Percentiles rank a stretch among this genome's conserved stretches.
Conservation (phyloP, 495 filamentous ascomycete species). For the Penicillium paxilli region DNA sequence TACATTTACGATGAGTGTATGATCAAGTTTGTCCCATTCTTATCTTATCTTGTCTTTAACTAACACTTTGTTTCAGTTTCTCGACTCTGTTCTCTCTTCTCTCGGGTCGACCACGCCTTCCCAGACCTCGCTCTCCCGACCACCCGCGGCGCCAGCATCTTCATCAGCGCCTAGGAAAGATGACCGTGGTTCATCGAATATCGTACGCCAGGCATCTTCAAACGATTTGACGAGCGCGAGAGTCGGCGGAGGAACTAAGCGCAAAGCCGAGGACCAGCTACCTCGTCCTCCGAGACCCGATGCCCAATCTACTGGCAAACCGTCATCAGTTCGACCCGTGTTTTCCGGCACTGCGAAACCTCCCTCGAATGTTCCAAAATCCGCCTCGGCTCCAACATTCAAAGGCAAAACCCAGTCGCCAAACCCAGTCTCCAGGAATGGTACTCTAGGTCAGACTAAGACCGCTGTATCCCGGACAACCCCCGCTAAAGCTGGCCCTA, state of each 20-base stretch:
- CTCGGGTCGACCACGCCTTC: slow-evolving; percentile 48
- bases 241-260: slow-evolving; percentile 34
- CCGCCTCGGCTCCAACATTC: slow-evolving; percentile 9
- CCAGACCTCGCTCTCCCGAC: slow-evolving; percentile 28
- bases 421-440: slow-evolving; percentile 21
- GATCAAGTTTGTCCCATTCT: slow-evolving; percentile 9
- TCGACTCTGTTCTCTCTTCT: slow-evolving; percentile 59
- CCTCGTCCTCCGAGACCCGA: slow-evolving; percentile 29
- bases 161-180: slow-evolving; percentile 29
- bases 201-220: neutral
- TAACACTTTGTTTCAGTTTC: slow-evolving; percentile 45
- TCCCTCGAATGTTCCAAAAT: slow-evolving; percentile 12
- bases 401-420: slow-evolving; percentile 8
- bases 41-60: slow-evolving; percentile 5
- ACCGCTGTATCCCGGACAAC: neutral
- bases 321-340: slow-evolving; percentile 4
- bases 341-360: slow-evolving; percentile 10
- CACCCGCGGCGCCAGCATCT: slow-evolving; percentile 28
- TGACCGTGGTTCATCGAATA: slow-evolving; percentile 19
- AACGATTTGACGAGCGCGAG: slow-evolving; percentile 9
- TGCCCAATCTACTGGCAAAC: slow-evolving; percentile 16
- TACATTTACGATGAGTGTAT: slow-evolving; percentile 50
- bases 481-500: neutral
- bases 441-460: slow-evolving; percentile 1
- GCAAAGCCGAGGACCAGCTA: slow-evolving; percentile 46